Conservation (phyloP, 2,329 filamentous ascomycete genomes). For the Lasiodiplodia hormozganensis region DNA sequence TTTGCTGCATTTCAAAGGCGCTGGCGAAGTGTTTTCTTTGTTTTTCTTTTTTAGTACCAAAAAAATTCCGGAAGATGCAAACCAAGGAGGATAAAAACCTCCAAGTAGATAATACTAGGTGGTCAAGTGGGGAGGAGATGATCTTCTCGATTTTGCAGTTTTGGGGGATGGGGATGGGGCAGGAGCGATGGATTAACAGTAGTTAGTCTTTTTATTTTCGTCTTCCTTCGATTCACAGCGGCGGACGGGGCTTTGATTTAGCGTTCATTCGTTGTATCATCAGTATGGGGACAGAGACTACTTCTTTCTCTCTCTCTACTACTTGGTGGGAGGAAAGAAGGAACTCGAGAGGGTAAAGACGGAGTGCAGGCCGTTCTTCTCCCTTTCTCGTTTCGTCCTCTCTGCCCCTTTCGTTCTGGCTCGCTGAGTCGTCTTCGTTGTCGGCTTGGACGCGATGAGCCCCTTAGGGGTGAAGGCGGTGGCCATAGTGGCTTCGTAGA, state of each 20-base stretch:
- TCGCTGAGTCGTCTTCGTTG: neutral
- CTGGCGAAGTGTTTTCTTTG: conserved; percentile 10
- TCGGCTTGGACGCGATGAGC: neutral
- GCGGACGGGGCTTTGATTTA: neutral
- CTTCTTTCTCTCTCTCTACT: neutral
- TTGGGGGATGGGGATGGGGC: neutral
- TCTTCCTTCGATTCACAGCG: neutral
- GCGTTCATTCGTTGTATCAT: conserved; percentile 18
- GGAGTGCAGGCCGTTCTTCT: conserved; percentile 19
- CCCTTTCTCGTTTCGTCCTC: neutral
- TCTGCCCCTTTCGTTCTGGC: neutral
- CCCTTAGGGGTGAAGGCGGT: neutral
- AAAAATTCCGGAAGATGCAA: neutral
- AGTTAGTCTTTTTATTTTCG: neutral
- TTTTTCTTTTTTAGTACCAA: conserved; percentile 2
- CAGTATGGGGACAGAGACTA: neutral
- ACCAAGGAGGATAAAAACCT: neutral
- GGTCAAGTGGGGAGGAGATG: neutral
- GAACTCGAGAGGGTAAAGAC: neutral
- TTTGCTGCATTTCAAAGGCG: conserved; percentile 19
- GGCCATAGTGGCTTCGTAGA: neutral
- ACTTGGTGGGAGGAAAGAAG: neutral
- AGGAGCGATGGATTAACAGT: conserved; percentile 1
- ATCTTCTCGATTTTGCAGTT: conserved; percentile 7
- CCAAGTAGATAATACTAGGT: conserved; percentile 14